Conservation (phyloP, 2,329 filamentous ascomycete genomes). For the Ophiostoma populinum region DNA sequence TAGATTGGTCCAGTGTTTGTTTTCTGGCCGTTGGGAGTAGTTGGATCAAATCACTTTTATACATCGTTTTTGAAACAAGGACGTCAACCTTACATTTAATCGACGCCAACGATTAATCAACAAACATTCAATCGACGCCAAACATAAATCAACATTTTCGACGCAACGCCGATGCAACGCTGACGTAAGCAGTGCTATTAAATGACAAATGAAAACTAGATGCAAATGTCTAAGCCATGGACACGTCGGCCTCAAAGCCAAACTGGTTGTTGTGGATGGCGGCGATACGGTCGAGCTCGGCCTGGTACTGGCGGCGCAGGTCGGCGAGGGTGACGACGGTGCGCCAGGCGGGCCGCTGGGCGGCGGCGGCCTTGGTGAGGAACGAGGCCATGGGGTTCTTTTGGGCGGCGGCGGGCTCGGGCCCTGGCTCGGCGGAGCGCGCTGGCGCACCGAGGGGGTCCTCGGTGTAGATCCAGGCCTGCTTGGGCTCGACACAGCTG, state of each 20-base stretch:
- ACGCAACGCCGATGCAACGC: too few relatives aligned
- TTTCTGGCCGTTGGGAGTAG: too few relatives aligned
- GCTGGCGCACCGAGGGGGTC: slow-evolving; percentile 17
- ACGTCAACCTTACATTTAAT: too few relatives aligned
- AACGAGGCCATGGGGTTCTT: slow-evolving; percentile 11
- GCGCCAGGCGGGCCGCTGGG: slow-evolving; percentile 31
- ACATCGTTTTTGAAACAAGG: neutral
- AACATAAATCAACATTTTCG: too few relatives aligned
- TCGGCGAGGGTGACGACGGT: slow-evolving; percentile 74
- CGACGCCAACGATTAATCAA: too few relatives aligned
- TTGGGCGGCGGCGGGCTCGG: neutral
- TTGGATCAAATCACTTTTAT: too few relatives aligned
- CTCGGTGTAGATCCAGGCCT: slow-evolving; percentile 61
- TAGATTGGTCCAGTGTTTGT: neutral
- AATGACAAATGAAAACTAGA: too few relatives aligned
- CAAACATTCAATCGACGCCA: too few relatives aligned
- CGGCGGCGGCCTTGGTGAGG: slow-evolving; percentile 12
- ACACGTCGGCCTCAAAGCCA: slow-evolving; percentile 43
- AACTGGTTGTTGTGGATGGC: slow-evolving; percentile 83
- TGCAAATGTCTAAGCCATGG: slow-evolving; percentile 22
- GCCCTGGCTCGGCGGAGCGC: neutral
- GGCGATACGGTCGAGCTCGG: slow-evolving; percentile 72
- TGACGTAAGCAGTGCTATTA: too few relatives aligned
- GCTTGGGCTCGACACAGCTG: slow-evolving; percentile 64
- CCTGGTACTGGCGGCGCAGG: slow-evolving; percentile 74